Percentiles rank a stretch among this genome's conserved stretches.
Evolutionary conservation across 768 basidiomycete species (phyloP).

Genomic region (Kondoa subrosea): DNA sequence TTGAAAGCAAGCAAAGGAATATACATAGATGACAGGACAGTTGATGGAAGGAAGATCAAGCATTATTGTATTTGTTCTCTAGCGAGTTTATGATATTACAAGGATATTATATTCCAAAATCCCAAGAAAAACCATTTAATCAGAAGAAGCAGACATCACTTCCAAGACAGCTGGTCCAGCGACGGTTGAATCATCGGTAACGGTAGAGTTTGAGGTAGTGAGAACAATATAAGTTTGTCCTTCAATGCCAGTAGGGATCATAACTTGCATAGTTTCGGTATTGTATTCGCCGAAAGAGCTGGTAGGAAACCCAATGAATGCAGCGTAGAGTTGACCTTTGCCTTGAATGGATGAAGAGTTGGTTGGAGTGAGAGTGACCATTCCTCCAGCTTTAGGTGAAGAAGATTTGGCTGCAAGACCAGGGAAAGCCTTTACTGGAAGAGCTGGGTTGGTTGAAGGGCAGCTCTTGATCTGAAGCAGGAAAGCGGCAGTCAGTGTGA

Average conservation of each 20-base stretch:
- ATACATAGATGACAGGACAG: too few species aligned
- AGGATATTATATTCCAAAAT: too few species aligned
- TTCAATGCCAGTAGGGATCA: slow-evolving; percentile 2
- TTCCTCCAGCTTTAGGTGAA: slow-evolving; percentile 34
- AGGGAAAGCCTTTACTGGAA: slow-evolving; percentile 43
- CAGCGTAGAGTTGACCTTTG: slow-evolving; percentile 1
- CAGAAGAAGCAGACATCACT: too few species aligned
- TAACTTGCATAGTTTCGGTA: neutral
- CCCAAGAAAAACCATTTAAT: too few species aligned
- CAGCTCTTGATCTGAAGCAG: slow-evolving; percentile 44
- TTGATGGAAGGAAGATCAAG: too few species aligned
- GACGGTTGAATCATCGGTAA: slow-evolving; percentile 5
- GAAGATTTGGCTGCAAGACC: slow-evolving; percentile 32
- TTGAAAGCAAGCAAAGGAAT: too few species aligned
- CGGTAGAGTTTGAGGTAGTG: slow-evolving; percentile 16
- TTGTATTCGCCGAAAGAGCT: neutral
- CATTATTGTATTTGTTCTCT: too few species aligned
- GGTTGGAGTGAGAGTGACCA: slow-evolving; percentile 26
- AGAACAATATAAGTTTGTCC: slow-evolving; percentile 28
- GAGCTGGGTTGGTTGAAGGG: slow-evolving; percentile 40
- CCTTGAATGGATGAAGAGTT: neutral
- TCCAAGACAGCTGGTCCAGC: too few species aligned
- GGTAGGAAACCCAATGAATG: neutral
- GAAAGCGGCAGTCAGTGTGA: too few species aligned
- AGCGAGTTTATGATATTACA: too few species aligned